Base-by-base conservation (phyloP, 331 rosid genomes). In the Acacia pycnantha region DNA sequence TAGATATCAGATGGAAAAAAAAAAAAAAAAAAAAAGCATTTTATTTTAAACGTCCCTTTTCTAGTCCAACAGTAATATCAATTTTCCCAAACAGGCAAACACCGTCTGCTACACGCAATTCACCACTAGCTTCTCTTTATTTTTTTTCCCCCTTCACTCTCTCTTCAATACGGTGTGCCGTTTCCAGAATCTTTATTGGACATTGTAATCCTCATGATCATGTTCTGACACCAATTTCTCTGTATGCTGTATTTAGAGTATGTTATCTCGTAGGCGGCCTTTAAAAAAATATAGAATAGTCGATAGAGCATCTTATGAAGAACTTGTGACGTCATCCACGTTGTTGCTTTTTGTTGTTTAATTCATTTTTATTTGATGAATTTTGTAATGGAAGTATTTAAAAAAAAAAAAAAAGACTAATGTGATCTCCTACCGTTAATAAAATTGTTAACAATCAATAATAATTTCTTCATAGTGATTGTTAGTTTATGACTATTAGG, bases 31-130 rank as follows among this genome's bases (percentile, higher is more conserved):
- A 56, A 61, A 15, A 31, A 15, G 22, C 40, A 65, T 29, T 37
- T 37, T 37, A 37, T 68, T 53, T 53, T 40, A 19, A 16, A 40
- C 11, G 27, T 40, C 18, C 46, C 61, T 59, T 78, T 70, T 76
- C 73, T 77, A 35, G 50, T 77, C 77, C 66, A 80, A 77, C 83
- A 37, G 41, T 37, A 67, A 73, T 81, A 48, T 67, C 35, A 24
- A 73, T 74, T 54, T 8, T 51, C 59, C 11, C 18, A 15, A n/a
- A n/a, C n/a, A n/a, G n/a, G n/a, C n/a, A 18, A 21, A 79, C 77
- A 65, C 78, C 90, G 86, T 87, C 21, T 66, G 84, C 86, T 82
- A 82, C 90, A 87, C 86, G 90, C 73, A 86, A 77, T 86, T 70
- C 62, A 79, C 71, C 48, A 64, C 69, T 68, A 22, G 6, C 31